Conservation (phyloP, 805 yeast species). For the Cyberlindnera veronae region DNA sequence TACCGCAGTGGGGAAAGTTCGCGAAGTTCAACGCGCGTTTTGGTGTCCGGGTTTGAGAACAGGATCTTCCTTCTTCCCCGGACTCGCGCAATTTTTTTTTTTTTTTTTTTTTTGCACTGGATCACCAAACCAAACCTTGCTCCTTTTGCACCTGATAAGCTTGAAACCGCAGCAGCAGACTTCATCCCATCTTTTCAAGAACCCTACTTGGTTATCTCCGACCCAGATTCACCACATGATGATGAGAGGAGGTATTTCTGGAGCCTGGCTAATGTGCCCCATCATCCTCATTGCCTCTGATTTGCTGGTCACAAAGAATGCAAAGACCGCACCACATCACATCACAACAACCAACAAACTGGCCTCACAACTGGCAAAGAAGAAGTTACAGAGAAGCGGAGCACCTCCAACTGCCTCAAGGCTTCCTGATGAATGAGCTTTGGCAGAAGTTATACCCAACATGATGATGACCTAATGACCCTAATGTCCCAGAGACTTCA, state of each 20-base stretch:
- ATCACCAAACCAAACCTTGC: background rate
- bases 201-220: no score
- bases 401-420: constrained; percentile 7
- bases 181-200: no score
- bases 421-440: constrained; percentile 7
- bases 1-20: no score
- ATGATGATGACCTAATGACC: background rate
- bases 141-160: no score
- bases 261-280: constrained; percentile 24
- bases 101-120: background rate
- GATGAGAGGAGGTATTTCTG: constrained; percentile 14
- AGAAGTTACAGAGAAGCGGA: constrained; percentile 4
- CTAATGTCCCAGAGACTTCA: background rate
- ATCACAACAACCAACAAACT: constrained; percentile 17
- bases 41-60: constrained; percentile 8
- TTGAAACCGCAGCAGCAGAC: no score
- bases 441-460: background rate
- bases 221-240: no score
- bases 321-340: constrained; percentile 16
- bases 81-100: background rate
- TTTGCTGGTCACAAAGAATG: constrained; percentile 18
- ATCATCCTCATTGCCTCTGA: constrained; percentile 23
- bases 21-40: no score
- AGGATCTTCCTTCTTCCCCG: no score
- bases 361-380: constrained; percentile 17